Percentiles rank a stretch among this genome's conserved stretches.
Conservation (phyloP, 2,329 filamentous ascomycete species). For the Sarocladium strictum region DNA sequence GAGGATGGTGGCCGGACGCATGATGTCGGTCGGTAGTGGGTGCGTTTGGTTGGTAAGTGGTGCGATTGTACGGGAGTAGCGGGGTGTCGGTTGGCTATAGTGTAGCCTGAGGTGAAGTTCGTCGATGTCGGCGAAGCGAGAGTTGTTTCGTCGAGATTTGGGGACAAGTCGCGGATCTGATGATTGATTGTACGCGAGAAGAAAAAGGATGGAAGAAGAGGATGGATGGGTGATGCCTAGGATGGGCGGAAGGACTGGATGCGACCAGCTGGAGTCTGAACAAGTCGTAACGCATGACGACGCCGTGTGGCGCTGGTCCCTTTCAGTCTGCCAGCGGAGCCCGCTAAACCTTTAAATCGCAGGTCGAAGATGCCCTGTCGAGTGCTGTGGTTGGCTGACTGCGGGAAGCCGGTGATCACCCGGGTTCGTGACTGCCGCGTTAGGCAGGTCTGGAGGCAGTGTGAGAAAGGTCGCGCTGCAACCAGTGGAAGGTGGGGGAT, state of each 20-base stretch:
- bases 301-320: conserved; percentile 4
- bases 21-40: conserved; percentile 46
- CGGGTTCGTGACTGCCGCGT: conserved; percentile 1
- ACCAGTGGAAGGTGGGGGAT: not conserved
- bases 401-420: not conserved
- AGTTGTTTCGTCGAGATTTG: too few species aligned
- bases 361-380: not conserved
- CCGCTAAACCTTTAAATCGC: conserved; percentile 1
- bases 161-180: not conserved
- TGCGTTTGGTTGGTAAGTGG: not conserved
- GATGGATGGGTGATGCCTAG: not conserved
- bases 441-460: conserved; percentile 1
- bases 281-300: not conserved
- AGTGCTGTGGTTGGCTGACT: not conserved
- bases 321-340: not conserved
- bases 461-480: not conserved
- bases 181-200: not conserved
- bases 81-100: not conserved
- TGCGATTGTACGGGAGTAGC: not conserved
- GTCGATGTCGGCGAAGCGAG: not conserved
- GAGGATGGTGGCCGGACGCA: conserved; percentile 38
- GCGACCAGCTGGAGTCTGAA: not conserved
- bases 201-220: not conserved
- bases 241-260: not conserved
- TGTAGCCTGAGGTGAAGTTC: not conserved